Evolutionary conservation across 176 grass and related monocot species (phyloP).

Genomic region (Pontederia crassipes): DNA sequence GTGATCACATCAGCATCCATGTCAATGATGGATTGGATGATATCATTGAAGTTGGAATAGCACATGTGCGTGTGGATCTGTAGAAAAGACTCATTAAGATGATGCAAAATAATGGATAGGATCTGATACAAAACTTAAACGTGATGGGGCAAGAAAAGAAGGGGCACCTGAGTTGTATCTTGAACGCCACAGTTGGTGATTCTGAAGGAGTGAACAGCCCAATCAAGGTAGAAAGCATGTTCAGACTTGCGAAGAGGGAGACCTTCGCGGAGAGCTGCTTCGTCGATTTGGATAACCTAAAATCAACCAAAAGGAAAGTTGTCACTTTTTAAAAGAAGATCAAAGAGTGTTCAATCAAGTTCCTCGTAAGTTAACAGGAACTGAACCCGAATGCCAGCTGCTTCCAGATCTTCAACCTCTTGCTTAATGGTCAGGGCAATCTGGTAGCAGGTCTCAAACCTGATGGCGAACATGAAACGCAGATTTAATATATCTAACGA

Average conservation of each 20-base stretch:
- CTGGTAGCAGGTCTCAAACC: conserved; percentile 96
- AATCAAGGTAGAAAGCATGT: conserved; percentile 85
- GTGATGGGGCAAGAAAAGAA: neutral
- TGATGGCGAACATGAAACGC: neutral
- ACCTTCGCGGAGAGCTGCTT: conserved; percentile 86
- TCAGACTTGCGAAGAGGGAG: conserved; percentile 82
- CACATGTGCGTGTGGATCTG: conserved; percentile 99
- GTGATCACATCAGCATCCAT: conserved; percentile 97
- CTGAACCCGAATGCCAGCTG: conserved; percentile 74
- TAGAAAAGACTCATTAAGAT: neutral
- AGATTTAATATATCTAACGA: neutral
- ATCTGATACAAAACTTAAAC: neutral
- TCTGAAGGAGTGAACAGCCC: conserved; percentile 96
- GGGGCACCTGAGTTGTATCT: conserved; percentile 79
- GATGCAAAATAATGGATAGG: neutral
- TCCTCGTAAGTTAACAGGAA: neutral
- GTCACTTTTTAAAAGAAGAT: neutral
- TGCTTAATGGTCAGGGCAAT: conserved; percentile 97
- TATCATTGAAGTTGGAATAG: conserved; percentile 98
- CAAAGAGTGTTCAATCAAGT: neutral
- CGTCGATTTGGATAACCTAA: conserved; percentile 95
- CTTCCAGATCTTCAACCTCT: conserved; percentile 86
- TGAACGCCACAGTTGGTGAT: conserved; percentile 80
- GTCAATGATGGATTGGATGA: conserved; percentile 92
- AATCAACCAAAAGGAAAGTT: conserved; percentile 7